Evolutionary conservation across 371 early-diverging fungal species (phyloP).

Genomic region (Massospora cicadina): DNA sequence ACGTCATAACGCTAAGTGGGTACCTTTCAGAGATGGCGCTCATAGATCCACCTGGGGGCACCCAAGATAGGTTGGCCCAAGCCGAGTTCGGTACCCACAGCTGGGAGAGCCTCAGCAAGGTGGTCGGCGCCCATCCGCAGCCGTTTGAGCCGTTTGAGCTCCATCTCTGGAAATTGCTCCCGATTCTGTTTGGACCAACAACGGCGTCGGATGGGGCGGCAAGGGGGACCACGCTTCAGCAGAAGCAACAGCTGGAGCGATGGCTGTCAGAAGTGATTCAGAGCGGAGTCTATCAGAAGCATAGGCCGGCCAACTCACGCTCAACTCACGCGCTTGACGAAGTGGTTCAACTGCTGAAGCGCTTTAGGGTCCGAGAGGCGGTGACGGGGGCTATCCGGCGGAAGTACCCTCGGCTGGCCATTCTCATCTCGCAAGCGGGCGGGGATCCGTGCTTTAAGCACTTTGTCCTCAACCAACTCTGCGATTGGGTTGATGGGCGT

Average conservation of each 20-base stretch:
- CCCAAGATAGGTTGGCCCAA: neutral
- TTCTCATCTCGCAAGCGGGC: neutral
- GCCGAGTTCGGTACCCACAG: neutral
- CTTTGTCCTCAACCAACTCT: neutral
- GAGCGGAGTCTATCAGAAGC: neutral
- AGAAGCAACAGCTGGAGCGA: neutral
- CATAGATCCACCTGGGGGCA: neutral
- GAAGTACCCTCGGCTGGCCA: neutral
- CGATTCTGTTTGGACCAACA: neutral
- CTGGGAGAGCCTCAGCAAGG: neutral
- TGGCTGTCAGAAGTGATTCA: neutral
- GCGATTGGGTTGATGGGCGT: neutral
- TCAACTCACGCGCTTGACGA: neutral
- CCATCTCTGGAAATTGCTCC: neutral
- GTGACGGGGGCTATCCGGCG: neutral
- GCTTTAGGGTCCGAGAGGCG: neutral
- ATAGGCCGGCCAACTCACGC: neutral
- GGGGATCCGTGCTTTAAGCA: constrained; percentile 1
- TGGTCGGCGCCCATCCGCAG: neutral
- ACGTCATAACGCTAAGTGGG: neutral
- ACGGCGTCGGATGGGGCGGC: neutral
- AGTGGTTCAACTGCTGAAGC: neutral
- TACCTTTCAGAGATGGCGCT: neutral
- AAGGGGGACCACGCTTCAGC: neutral
- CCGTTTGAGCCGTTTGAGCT: neutral